Evolutionary conservation across 192 early-diverging fungal species (phyloP), one percentile per base, ranked within the genome.

Genomic region (Podila epigama): DNA sequence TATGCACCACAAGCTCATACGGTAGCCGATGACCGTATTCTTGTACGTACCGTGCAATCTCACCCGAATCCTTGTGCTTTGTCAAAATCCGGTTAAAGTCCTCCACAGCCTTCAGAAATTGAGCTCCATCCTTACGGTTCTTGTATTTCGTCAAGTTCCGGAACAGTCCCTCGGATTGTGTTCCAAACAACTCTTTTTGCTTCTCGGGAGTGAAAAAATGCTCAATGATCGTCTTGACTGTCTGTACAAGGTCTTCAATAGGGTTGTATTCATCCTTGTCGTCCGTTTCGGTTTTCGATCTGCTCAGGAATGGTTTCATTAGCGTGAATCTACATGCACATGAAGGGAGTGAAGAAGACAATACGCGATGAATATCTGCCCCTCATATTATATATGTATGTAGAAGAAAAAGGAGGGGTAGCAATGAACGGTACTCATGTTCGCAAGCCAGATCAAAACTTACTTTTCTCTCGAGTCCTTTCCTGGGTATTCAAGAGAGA

Each of bases 251-350:
- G 58, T 98, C 95, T n/a, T 85, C 83, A 9, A 94, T 82, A 4
- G 97, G 97, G 77, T 90, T 83, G 68, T 94, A 96, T 70, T 95
- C 94, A 64, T 92, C 86, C 59, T 81, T 84, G 39, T 86, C 85
- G 33, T 86, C 83, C 22, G 71, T 68, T 28, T 81, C 80, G 36
- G 71, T 53, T 22, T 86, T 82, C 6, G 79, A 66, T 62, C 75
- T 27, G 15, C 52, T 66, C 59, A 79, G 34, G 54, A 85, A 79
- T 20, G 87, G 83, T 48, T 82, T 79, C 51, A 85, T 67, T 5
- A 85, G 58, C n/a, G 81, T 66, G 53, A 81, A 83, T 15, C 82
- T 83, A 51, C 39, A 36, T 56, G 39, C 6, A 56, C 10, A 13
- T 58, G 34, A n/a, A 61, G 33, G 48, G 15, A 36, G 2, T 18